Conservation (phyloP, 2,329 filamentous ascomycete genomes). For the Venturia oleaginea region DNA sequence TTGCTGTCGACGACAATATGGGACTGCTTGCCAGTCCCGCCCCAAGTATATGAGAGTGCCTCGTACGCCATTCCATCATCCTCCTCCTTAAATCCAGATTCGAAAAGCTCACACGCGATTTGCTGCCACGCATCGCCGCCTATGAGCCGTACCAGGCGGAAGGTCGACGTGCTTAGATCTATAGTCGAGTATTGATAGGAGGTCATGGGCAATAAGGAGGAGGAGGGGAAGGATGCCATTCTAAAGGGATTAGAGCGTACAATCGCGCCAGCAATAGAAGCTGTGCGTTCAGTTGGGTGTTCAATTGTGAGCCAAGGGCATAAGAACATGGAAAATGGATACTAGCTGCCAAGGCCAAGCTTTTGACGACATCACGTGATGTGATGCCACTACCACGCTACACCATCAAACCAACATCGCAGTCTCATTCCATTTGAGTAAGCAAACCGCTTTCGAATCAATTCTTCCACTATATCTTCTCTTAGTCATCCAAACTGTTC, state of each 20-base stretch:
- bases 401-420: no score
- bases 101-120: neutral
- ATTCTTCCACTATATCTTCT: no score
- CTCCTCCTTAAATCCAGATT: neutral
- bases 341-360: no score
- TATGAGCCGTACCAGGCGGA: neutral
- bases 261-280: no score
- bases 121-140: neutral
- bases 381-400: no score
- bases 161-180: neutral
- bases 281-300: no score
- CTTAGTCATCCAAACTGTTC: no score
- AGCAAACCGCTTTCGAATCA: no score
- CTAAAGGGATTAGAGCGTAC: neutral
- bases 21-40: neutral
- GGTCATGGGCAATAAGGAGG: neutral
- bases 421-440: no score
- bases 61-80: neutral
- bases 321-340: no score
- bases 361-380: no score
- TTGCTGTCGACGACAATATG: neutral
- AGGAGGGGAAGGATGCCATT: neutral
- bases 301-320: no score
- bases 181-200: neutral
- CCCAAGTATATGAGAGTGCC: slow-evolving; percentile 1